A percentile compares a stretch with the other conserved stretches of the same genome.
phyloP scores from a whole-genome alignment of 176 grass and related monocot species.

The Carex pumila region DNA sequence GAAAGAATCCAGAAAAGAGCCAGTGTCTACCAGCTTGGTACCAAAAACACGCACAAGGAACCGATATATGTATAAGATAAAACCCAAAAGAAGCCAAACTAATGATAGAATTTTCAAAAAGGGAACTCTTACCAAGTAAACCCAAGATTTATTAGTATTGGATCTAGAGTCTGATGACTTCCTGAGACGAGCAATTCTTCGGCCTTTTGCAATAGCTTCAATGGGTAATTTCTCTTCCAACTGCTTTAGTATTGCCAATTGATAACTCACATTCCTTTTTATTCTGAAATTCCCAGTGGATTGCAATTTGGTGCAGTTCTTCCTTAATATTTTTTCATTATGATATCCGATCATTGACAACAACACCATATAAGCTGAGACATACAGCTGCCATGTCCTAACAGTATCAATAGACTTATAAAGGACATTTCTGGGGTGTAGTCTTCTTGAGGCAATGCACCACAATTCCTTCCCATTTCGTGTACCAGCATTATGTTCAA shows the following conservation, averaged over 20 bases:
- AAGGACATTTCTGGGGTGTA: slow-evolving; percentile 32
- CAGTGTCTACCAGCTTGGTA: slow-evolving; percentile 8
- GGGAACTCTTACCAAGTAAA: slow-evolving; percentile 22
- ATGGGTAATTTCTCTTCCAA: slow-evolving; percentile 64
- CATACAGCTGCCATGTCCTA: slow-evolving; percentile 46
- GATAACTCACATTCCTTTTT: slow-evolving; percentile 32
- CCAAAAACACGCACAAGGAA: slow-evolving; percentile 20
- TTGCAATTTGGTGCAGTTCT: slow-evolving; percentile 28
- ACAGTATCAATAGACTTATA: slow-evolving; percentile 38
- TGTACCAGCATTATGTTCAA: slow-evolving; percentile 18
- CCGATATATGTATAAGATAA: slow-evolving; percentile 34
- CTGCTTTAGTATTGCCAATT: slow-evolving; percentile 41
- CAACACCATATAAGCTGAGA: slow-evolving; percentile 55
- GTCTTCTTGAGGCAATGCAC: slow-evolving; percentile 37
- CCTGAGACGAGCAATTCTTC: slow-evolving; percentile 49
- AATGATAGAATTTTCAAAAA: slow-evolving; percentile 35
- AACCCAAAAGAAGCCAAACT: slow-evolving; percentile 42
- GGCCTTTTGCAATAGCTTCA: slow-evolving; percentile 62
- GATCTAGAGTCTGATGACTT: slow-evolving; percentile 5
- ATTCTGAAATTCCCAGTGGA: slow-evolving; percentile 37
- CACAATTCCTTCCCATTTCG: slow-evolving; percentile 60
- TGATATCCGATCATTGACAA: slow-evolving; percentile 58
- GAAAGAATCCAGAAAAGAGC: slow-evolving; percentile 28
- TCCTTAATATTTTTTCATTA: slow-evolving; percentile 32
- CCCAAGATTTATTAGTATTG: slow-evolving; percentile 17